These are phyloP conservation scores for Penicillium waksmanii DNA, from an alignment of 495 filamentous ascomycete species.

Conservation along the genomic window DNA sequence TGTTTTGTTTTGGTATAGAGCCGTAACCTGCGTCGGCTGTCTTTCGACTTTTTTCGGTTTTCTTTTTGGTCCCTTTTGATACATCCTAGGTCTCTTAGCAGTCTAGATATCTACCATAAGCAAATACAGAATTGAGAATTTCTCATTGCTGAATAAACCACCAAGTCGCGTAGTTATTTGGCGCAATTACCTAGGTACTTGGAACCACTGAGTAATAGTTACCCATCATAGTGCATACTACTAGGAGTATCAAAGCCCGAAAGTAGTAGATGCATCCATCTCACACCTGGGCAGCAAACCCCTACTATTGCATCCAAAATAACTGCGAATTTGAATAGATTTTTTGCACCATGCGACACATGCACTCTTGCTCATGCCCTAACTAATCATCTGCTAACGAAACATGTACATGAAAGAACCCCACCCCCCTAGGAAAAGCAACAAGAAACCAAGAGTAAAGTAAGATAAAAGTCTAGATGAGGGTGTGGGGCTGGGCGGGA, in stretches of 20 bases:
- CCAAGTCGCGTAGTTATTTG: background rate
- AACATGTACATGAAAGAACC: conserved; percentile 33
- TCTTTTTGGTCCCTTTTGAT: no score
- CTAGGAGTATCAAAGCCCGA: background rate
- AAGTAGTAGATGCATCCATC: background rate
- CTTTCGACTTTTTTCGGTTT: background rate
- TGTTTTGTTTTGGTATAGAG: no score
- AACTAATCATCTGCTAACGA: conserved; percentile 25
- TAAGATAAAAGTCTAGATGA: conserved; percentile 22
- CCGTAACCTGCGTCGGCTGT: background rate
- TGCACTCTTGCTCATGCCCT: conserved; percentile 20
- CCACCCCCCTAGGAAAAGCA: background rate
- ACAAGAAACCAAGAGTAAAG: conserved; percentile 9
- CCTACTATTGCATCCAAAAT: no score
- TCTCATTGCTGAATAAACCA: background rate
- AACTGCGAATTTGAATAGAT: background rate
- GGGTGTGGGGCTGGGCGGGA: conserved; percentile 1
- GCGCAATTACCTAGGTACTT: no score
- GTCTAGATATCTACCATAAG: background rate
- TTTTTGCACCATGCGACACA: conserved; percentile 21
- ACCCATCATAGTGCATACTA: no score
- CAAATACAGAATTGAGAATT: background rate
- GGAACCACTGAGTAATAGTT: no score
- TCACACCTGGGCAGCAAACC: no score
- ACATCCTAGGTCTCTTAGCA: background rate